Base-by-base conservation (phyloP, 2,329 filamentous ascomycete species). In the Mycosphaerelloides madeirae region DNA sequence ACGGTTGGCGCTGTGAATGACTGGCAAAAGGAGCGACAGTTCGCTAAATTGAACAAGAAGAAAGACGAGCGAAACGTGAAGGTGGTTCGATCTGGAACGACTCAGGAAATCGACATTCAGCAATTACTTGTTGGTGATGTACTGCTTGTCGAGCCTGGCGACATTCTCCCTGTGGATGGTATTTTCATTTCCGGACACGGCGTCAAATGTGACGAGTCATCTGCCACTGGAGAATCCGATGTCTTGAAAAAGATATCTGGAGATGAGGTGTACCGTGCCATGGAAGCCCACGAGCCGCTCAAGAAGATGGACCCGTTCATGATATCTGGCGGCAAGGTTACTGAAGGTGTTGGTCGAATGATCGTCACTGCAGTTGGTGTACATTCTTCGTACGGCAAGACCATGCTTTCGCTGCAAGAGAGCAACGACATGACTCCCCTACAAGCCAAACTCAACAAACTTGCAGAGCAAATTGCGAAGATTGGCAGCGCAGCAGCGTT, bases 391-490 rank as follows among this genome's bases (percentile, higher is more conserved):
- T 82, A 86, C 57, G 86, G 86, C 44, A 85, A 86, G 58, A 88
- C 82, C 2, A 77, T 90, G 69, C 84, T 90, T 77, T 85, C 85
- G 29, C 69, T 91, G 9, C 80, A 84, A 49, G 84, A 87, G 54
- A 83, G 87, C 49, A 80, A 82, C 44, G 82, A 90, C 60, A 84
- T 85, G 18, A 91, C 86, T 1, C 87, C 86, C 3, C 66, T 91
- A 6, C 87, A 91, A 63, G 81, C 78, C 2, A 90, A 89, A 65
- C 71, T 91, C 46, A 88, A 89, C 53, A 74, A 81, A 3, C 72
- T 91, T 14, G 87, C 86, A 6, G 85, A 87, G 57, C 85, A 88
- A 58, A 88, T 91, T 56, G 83, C 83, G n/a, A 85, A 85, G 60
- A 74, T 85, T 32, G 83, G 83, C 66, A 87, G 87, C 63, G 81